These are phyloP conservation scores for Populus hybrid DNA, from an alignment of 441 rosid species.

Conservation along the genomic window DNA sequence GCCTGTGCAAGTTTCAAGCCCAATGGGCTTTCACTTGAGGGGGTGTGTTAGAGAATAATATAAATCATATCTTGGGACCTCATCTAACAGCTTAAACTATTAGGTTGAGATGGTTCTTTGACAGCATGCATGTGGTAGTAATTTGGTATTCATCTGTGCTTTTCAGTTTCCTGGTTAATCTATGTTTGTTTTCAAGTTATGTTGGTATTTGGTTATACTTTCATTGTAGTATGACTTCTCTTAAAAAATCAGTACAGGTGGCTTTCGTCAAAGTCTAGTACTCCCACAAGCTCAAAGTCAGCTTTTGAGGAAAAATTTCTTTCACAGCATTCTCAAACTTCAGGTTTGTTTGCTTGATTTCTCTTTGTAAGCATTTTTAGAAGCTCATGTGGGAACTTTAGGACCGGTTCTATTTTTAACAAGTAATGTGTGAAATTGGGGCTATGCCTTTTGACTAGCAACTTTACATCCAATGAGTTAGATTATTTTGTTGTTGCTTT, in stretches of 20 bases:
- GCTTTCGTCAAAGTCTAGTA: conserved; percentile 89
- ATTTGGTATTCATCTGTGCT: not conserved
- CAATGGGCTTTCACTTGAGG: no score
- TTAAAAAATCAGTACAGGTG: conserved; percentile 86
- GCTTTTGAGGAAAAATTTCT: conserved; percentile 96
- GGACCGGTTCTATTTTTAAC: not conserved
- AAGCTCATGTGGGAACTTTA: not conserved
- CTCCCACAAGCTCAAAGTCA: conserved; percentile 59
- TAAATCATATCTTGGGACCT: no score
- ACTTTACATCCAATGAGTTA: not conserved
- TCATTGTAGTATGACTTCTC: conserved; percentile 17
- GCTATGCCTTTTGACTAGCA: conserved; percentile 2
- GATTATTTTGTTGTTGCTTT: not conserved
- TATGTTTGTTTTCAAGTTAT: conserved; percentile 16
- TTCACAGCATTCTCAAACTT: conserved; percentile 88
- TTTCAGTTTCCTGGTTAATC: not conserved
- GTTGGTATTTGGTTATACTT: not conserved
- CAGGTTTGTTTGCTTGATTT: conserved; percentile 60
- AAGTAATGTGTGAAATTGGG: conserved; percentile 69
- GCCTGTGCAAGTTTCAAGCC: no score
- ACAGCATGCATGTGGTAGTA: not conserved
- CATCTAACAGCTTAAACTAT: no score
- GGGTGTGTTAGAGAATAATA: no score
- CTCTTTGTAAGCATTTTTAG: not conserved
- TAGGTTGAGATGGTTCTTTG: no score